Evolutionary conservation across 441 rosid genomes (phyloP), one percentile per base, ranked within the genome.

Genomic region (Gossypium davidsonii): DNA sequence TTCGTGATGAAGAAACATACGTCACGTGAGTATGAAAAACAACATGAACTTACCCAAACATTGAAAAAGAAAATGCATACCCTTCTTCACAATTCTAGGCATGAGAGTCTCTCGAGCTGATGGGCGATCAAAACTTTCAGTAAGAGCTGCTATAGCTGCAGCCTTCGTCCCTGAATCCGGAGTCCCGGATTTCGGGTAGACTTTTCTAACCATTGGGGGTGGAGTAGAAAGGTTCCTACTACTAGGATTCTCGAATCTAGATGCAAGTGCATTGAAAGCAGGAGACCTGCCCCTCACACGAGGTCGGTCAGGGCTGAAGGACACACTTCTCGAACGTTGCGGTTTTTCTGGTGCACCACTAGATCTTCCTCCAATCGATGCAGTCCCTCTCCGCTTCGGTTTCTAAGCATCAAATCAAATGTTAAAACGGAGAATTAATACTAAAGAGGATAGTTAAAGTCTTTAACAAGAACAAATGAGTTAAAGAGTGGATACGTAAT

Each of bases 241-340:
- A 79, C 75, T 93, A 66, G 90, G 64, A 77, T 82, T 93, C 87
- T 94, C 99, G 77, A 96, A 96, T 76, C 78, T 93, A 73, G 98
- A 96, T 71, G 99, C 98, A 31, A 96, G 89, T 17, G 94, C 96
- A 78, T 88, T 96, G 87, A 96, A 96, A 66, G 99, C 98, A 11
- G 99, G 99, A 48, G 99, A 96, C 84, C 99, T 87, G 76, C 99
- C 99, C 80, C 99, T 89, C 71, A 89, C 90, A 20, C 98, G 97
- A 78, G 87, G 91, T 75, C 98, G 87, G 28, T 96, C 99, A 26
- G 97, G 94, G 78, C 96, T 96, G 79, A 84, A 93, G 39, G 99
- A 90, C 89, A 93, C 81, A 79, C 99, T 93, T 86, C 99, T 90
- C 12, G 98, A 93, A 67, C 98, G 97, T 83, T 93, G 96, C 18